Evolutionary conservation across 2,329 filamentous ascomycete genomes (phyloP), one percentile per base, ranked within the genome.

Genomic region (Boeremia exigua): DNA sequence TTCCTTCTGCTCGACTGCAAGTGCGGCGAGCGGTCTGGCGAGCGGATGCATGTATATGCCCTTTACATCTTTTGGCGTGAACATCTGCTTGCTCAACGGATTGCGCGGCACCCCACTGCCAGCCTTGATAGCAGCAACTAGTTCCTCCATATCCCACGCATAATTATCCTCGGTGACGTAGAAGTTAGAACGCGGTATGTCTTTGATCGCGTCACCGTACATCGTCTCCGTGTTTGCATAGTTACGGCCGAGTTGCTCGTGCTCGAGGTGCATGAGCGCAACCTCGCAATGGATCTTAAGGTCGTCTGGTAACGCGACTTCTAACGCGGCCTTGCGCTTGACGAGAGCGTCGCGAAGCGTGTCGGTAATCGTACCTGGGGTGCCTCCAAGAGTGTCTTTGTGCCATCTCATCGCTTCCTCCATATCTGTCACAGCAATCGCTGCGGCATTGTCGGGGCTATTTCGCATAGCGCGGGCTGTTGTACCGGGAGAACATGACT

Each of bases 151-250:
- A 37, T 76, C 71, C 75, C 75, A 78, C 7, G 74, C 75, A 48
- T 75, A 77, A n/a, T 72, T 72, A 53, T 77, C 75, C 32, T 76
- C 74, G 0, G 72, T 77, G 28, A 70, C 72, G 34, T 69, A 73
- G 54, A 77, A 75, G 19, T 74, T 70, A 12, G 62, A 61, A 34
- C 74, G 60, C 7, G 68, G 64, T 7, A 77, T 76, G 14, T 71
- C 68, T 36, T 64, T 68, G 14, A 76, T 53, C 7, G 58, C 47
- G 32, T 75, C 69, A 7, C 62, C 65, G 3, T 69, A 57, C 74
- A 77, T 75, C 2, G 74, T 77, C 33, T 73, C 68, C 7, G 62
- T 59, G 45, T 77, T 77, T 38, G 62, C 65, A 49, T 77, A 76
- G 19, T 64, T 69, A n/a, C 63, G 67, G 9, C 65, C 51, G 17